Evolutionary conservation across 768 basidiomycete genomes (phyloP).

Genomic region (Collybiopsis confluens): DNA sequence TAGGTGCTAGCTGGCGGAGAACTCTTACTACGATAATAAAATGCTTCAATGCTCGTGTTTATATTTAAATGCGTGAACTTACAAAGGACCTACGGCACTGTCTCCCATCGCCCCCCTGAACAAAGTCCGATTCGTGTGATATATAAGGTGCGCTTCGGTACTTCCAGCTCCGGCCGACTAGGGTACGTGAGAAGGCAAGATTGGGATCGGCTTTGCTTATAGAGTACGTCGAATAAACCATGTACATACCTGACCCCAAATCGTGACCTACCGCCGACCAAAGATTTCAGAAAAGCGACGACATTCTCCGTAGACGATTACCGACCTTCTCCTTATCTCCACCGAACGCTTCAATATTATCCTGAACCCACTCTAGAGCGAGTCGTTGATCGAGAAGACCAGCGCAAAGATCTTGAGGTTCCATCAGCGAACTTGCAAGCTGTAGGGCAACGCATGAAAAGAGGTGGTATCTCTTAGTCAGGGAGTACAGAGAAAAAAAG

Average conservation of each 20-base stretch:
- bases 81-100: slow-evolving; percentile 53
- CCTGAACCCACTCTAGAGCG: slow-evolving; percentile 55
- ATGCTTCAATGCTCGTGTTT: too few relatives aligned
- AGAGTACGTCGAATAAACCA: too few relatives aligned
- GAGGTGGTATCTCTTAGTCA: background rate
- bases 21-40: slow-evolving; percentile 38
- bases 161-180: slow-evolving; percentile 54
- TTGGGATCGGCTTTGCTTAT: background rate
- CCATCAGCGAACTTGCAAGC: slow-evolving; percentile 43
- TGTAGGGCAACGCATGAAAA: slow-evolving; percentile 10
- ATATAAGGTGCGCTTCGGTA: slow-evolving; percentile 43
- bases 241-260: slow-evolving; percentile 46
- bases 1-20: slow-evolving; percentile 40
- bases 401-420: slow-evolving; percentile 47
- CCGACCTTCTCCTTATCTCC: slow-evolving; percentile 53
- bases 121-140: slow-evolving; percentile 28
- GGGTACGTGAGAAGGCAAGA: background rate
- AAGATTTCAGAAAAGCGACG: background rate
- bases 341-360: slow-evolving; percentile 61
- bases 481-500: too few relatives aligned
- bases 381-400: slow-evolving; percentile 60
- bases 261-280: slow-evolving; percentile 35
- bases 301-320: background rate
- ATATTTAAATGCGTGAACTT: slow-evolving; percentile 12
- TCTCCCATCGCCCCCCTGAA: slow-evolving; percentile 53